Evolutionary conservation across 2,329 filamentous ascomycete species (phyloP), one percentile per base, ranked within the genome.

Genomic region (Aspergillus persii): DNA sequence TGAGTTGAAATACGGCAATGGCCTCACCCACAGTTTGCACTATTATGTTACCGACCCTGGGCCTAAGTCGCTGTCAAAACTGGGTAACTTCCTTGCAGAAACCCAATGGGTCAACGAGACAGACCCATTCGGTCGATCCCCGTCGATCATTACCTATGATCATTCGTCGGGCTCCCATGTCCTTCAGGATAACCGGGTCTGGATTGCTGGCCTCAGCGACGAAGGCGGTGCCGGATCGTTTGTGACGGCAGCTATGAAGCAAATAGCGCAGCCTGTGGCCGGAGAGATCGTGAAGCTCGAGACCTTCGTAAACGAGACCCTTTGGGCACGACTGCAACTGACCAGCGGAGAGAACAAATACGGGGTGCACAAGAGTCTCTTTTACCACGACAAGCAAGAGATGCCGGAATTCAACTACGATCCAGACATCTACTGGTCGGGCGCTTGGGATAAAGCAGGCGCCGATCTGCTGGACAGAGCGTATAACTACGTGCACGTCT

Each of bases 171-270:
- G 71, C 18, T 63, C 64, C 7, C 69, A 71, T n/a, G 75, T 78
- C 8, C 59, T 81, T 72, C 67, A 84, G 36, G 36, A 41, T 15
- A 41, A 41, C 1, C 78, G 85, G 1, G 83, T 80, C 6, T 87
- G 84, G 84, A 81, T 87, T 4, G 79, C 84, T 0, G 85, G 85
- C 0, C 75, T 87, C 0, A 86, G 83, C 57, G 84, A 87, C 58
- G 85, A 87, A 70, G 84, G 77, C 0, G 85, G 85, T 1, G 81
- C 82, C 0, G 80, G 83, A 0, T 86, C 81, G 61, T 77, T 86
- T 0, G 82, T 84, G 0, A 81, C 82, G 0, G 73, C 79, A 2
- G 36, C 36, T 15, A 79, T 84, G 72, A 87, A 87, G 70, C 81
- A 85, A 58, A 76, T 77, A 1, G 68, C 80, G 6, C 81, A 82